Conservation (phyloP, 2,329 filamentous ascomycete species). For the Cladorrhinum sp. region DNA sequence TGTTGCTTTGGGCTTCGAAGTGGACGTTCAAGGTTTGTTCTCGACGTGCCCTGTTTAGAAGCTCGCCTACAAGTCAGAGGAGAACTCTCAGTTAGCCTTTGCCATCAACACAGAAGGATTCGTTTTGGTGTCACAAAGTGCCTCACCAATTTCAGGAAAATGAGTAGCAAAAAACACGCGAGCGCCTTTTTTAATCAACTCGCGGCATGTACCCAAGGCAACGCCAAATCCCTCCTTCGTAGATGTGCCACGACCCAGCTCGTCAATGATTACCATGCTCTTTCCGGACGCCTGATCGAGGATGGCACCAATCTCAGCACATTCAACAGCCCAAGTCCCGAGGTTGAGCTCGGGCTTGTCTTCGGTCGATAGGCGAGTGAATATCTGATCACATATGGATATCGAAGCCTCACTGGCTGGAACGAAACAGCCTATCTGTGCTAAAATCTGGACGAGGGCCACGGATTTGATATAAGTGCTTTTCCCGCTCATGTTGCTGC, state of each 20-base stretch:
- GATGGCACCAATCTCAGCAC: slow-evolving; percentile 95
- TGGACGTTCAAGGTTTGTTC: slow-evolving; percentile 76
- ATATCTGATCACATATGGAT: slow-evolving; percentile 76
- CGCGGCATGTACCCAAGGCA: slow-evolving; percentile 85
- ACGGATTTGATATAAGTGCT: slow-evolving; percentile 89
- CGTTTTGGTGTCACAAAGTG: neutral
- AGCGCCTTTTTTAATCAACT: slow-evolving; percentile 73
- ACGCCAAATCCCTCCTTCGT: slow-evolving; percentile 86
- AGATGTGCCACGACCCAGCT: slow-evolving; percentile 87
- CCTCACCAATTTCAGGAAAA: slow-evolving; percentile 69
- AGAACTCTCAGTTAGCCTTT: neutral
- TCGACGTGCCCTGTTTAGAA: slow-evolving; percentile 76
- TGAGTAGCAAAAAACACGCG: slow-evolving; percentile 93
- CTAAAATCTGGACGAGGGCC: slow-evolving; percentile 85
- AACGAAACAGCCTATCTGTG: slow-evolving; percentile 87
- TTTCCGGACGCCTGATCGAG: slow-evolving; percentile 71
- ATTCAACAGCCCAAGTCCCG: slow-evolving; percentile 90
- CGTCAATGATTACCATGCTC: slow-evolving; percentile 83
- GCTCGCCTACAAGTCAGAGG: slow-evolving; percentile 61
- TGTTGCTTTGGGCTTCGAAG: slow-evolving; percentile 65
- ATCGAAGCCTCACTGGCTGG: slow-evolving; percentile 82
- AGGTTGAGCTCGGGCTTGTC: slow-evolving; percentile 88
- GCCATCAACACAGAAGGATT: neutral
- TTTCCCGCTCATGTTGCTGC: slow-evolving; percentile 98
- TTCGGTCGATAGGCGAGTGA: slow-evolving; percentile 81